Base-by-base conservation (phyloP, 352 stramenopile genomes). In the Globisporangium heterothallicum region DNA sequence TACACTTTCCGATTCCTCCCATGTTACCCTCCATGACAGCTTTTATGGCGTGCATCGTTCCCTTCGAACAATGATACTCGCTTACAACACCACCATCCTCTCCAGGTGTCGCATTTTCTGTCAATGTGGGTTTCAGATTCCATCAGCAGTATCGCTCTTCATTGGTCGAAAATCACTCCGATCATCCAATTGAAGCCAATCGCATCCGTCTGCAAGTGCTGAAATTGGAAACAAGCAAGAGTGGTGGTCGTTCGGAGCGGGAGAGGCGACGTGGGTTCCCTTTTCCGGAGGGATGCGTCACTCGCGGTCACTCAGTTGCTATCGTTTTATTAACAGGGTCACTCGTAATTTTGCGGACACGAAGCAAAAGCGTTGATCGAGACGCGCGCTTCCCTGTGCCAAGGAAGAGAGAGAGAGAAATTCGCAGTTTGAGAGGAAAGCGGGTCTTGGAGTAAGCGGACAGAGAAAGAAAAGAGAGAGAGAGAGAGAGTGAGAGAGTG, bases 31-130 rank as follows among this genome's bases (percentile, higher is more conserved):
- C 43, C 25, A 18, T 14, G n/a, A n/a, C n/a, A n/a, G n/a, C n/a
- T n/a, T n/a, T n/a, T n/a, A n/a, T n/a, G n/a, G n/a, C n/a, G n/a
- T n/a, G n/a, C n/a, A n/a, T n/a, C n/a, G n/a, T n/a, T n/a, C n/a
- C n/a, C n/a, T n/a, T n/a, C n/a, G n/a, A n/a, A n/a, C n/a, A 50
- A 50, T 44, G 32, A 53, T 44, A 42, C 14, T 43, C 22, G 46
- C 32, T 14, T 32, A 43, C 32, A 25, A 5, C 3, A 4, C 6
- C 36, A 12, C 13, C 47, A 42, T 53, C 47, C 43, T 35, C 47
- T 45, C 34, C 22, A 14, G 32, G 38, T 30, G 47, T 43, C 29
- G 24, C 47, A 53, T 42, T 52, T 30, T 29, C 18, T 42, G 14
- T 53, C 22, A 21, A 5, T 21, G 30, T 34, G 47, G 24, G 47